phyloP scores from a whole-genome alignment of 495 filamentous ascomycete genomes.

The Platismatia glauca region DNA sequence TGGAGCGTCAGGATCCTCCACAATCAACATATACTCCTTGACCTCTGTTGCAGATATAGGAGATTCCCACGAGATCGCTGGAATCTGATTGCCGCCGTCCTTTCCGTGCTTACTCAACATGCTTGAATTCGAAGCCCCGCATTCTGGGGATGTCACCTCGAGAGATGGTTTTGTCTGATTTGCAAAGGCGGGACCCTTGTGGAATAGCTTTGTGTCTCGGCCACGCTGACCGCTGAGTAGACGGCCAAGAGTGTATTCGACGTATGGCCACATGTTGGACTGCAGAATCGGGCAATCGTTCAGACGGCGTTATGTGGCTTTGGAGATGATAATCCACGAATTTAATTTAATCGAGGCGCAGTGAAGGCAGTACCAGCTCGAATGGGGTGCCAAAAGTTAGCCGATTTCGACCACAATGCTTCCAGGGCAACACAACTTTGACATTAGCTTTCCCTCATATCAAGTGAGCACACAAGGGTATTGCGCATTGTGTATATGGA shows the following conservation, averaged over 20 bases:
- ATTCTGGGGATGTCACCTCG: constrained; percentile 36
- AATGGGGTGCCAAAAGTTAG: background rate
- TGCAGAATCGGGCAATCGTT: background rate
- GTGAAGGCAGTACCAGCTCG: background rate
- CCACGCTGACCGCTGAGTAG: constrained; percentile 32
- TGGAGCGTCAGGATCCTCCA: constrained; percentile 45
- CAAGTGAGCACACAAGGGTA: background rate
- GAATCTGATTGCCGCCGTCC: constrained; percentile 32
- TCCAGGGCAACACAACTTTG: too few species aligned
- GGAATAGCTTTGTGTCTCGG: constrained; percentile 41
- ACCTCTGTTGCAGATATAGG: constrained; percentile 21
- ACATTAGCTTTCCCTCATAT: too few species aligned
- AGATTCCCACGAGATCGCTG: constrained; percentile 34
- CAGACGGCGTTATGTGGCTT: too few species aligned
- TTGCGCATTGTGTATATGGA: too few species aligned
- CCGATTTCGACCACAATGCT: background rate
- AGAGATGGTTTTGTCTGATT: constrained; percentile 35
- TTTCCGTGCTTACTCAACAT: constrained; percentile 35
- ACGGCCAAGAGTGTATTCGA: constrained; percentile 35
- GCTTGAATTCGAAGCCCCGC: constrained; percentile 34
- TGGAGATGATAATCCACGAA: too few species aligned
- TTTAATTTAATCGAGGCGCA: background rate
- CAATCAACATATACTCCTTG: constrained; percentile 41
- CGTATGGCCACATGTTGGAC: background rate
- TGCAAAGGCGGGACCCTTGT: constrained; percentile 36